phyloP scores from a whole-genome alignment of 768 basidiomycete species.

The Serendipita sp. region DNA sequence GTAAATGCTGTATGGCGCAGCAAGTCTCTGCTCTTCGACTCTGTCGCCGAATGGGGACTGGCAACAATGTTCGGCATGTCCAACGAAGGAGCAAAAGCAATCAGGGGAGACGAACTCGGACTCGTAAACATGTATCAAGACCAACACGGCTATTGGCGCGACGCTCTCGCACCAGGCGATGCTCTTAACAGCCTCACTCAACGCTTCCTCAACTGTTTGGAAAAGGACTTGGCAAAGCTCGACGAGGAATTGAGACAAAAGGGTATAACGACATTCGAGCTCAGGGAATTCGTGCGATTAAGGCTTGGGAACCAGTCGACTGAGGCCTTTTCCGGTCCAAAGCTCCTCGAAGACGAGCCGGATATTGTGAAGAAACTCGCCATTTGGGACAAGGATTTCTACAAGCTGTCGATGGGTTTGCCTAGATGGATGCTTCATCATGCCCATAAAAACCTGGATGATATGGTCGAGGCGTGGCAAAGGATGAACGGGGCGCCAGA shows the following conservation, averaged over 20 bases:
- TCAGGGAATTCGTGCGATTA: neutral
- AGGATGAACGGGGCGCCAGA: neutral
- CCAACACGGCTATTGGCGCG: neutral
- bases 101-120: neutral
- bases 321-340: neutral
- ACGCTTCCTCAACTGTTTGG: neutral
- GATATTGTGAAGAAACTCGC: neutral
- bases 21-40: neutral
- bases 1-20: neutral
- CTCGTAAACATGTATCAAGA: neutral
- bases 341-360: neutral
- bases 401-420: neutral
- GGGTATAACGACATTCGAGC: neutral
- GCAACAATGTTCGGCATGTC: neutral
- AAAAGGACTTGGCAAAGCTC: neutral
- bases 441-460: neutral
- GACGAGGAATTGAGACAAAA: neutral
- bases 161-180: conserved; percentile 1
- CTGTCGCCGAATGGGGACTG: neutral
- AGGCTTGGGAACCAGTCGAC: neutral
- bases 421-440: neutral
- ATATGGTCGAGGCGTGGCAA: neutral
- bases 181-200: neutral
- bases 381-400: neutral
- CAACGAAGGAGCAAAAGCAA: neutral